Evolutionary conservation across 164 flowering plant genomes (phyloP), one percentile per base, ranked within the genome.

Genomic region (Liriodendron chinense): DNA sequence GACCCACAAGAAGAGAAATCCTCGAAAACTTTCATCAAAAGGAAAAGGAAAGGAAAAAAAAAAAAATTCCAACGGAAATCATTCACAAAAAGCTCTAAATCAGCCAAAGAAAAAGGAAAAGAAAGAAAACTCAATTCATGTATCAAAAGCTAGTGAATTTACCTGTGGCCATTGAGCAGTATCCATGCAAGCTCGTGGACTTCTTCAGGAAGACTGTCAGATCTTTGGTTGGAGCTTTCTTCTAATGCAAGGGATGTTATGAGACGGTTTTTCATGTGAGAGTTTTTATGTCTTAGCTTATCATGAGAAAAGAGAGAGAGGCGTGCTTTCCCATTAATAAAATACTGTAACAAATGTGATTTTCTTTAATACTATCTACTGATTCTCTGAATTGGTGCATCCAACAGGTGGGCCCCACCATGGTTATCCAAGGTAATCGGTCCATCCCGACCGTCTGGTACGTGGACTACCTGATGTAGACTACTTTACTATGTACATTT

Each of bases 121-220:
- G 28, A 67, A 28, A 34, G 49, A 67, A 67, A 18, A 3, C 47
- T n/a, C 18, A 16, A 26, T 26, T 13, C 69, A 26, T 67, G 21
- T 13, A 14, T 14, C 18, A 18, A 26, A 28, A 67, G 47, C 2
- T 14, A 61, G 50, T 34, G 64, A 65, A 48, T 12, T 64, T 73
- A 73, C 75, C 75, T 73, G 75, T 20, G 75, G 75, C 75, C 75
- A 73, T 47, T 73, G 75, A 73, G 69, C 75, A 23, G 69, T 64
- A 73, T 73, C 75, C 75, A 73, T 73, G 74, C 74, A 72, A 73
- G 57, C 56, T 22, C 64, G 64, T 53, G 73, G 28, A 43, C 69
- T 47, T 63, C 61, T 47, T 47, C 34, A 63, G 49, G 50, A 34
- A 16, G n/a, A 34, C 20, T 53, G 34, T 14, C 12, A 13, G 69